Evolutionary conservation across 768 basidiomycete genomes (phyloP), one percentile per base, ranked within the genome.

Genomic region (Kwoniella europaea): DNA sequence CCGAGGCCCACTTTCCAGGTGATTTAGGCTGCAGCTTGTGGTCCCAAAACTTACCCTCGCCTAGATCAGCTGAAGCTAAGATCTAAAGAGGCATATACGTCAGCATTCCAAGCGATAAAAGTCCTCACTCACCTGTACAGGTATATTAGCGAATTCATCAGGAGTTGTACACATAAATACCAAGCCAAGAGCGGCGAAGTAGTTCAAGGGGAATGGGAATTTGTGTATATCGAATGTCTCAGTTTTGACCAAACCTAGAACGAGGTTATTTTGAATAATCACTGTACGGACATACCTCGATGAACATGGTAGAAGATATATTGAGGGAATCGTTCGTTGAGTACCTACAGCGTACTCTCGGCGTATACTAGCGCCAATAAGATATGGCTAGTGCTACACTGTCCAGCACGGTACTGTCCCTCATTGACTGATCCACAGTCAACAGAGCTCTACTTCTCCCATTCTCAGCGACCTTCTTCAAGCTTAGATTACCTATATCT

Each of bases 391-490:
- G n/a, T 18, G 53, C 27, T 10, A 69, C 54, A 20, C 71, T 52
- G 27, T 75, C 74, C 9, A 76, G 50, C 12, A 76, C 72, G 3
- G 69, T 62, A 53, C 69, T 69, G 59, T 76, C 75, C 43, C 75
- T 54, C 46, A 53, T 68, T 10, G 72, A 64, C 58, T 69, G 72
- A 66, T 69, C 71, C 12, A 71, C 18, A n/a, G 68, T 60, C 24
- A 71, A 27, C 42, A 71, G n/a, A 27, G 57, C 12, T 27, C n/a
- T 29, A 2, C 20, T 44, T 20, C 66, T 29, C 24, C 68, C 63
- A 15, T 27, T 50, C 29, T 27, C 66, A 10, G 18, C 53, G 12
- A 58, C 41, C 24, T 68, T 70, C 42, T 71, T 71, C 50, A 76
- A 52, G 10, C 62, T 65, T 44, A 76, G 58, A 65, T 76, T 73